Percentiles rank a stretch among this genome's conserved stretches.
Conservation (phyloP, 352 stramenopile genomes). For the Pythium guiyangense region DNA sequence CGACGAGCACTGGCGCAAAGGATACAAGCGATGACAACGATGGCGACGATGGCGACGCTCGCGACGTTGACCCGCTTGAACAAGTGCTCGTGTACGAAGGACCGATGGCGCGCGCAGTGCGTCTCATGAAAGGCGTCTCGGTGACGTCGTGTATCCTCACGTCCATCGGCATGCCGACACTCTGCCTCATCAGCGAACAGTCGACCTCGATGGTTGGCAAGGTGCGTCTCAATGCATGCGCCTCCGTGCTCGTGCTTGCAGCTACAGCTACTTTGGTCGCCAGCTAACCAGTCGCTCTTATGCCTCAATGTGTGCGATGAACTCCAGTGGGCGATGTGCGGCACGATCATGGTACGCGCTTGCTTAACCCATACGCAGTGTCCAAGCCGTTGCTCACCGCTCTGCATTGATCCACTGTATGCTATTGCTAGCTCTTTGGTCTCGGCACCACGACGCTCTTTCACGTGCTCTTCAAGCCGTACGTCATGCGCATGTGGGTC, state of each 20-base stretch:
- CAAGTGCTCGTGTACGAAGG: constrained; percentile 52
- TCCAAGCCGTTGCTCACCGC: no score
- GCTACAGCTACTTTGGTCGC: no score
- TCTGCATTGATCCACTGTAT: not conserved
- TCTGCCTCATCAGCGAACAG: constrained; percentile 69
- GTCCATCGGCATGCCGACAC: constrained; percentile 70
- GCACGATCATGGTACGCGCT: constrained; percentile 70
- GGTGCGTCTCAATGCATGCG: constrained; percentile 16
- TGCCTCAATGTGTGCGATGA: not conserved
- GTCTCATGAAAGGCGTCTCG: constrained; percentile 85
- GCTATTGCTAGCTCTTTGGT: constrained; percentile 51
- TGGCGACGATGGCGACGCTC: constrained; percentile 1
- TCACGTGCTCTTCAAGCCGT: constrained; percentile 84
- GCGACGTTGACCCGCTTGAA: not conserved
- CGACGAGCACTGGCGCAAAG: constrained; percentile 2
- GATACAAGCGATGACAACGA: not conserved
- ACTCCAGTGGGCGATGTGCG: constrained; percentile 78
- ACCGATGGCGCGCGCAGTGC: constrained; percentile 69
- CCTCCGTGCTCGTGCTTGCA: no score
- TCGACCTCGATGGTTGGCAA: constrained; percentile 75
- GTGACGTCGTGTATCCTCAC: constrained; percentile 81
- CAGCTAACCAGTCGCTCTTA: no score
- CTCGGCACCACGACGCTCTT: constrained; percentile 80
- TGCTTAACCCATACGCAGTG: not conserved
- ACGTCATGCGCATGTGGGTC: constrained; percentile 82